A percentile compares a stretch with the other conserved stretches of the same genome.
phyloP scores from a whole-genome alignment of 1,284 basidiomycete species.

The Baeospora myosura region DNA sequence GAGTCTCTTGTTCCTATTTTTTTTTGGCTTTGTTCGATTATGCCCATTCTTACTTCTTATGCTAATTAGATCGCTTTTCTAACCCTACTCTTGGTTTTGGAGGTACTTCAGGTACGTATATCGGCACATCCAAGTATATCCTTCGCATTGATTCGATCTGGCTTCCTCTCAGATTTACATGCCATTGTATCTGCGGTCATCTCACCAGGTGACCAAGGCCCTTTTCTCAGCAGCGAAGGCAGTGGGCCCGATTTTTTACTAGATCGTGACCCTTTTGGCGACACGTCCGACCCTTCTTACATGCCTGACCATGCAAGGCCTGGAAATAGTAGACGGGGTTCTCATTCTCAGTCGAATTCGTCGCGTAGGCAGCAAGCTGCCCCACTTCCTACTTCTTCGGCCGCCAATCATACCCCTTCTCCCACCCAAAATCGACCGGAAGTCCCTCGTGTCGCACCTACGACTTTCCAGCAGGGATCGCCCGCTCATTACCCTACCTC shows the following conservation, averaged over 20 bases:
- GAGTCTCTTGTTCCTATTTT: background rate
- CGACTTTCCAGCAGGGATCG: constrained; percentile 15
- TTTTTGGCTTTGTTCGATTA: background rate
- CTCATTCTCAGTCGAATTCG: constrained; percentile 4
- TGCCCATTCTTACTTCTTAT: background rate
- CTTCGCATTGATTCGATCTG: constrained; percentile 1
- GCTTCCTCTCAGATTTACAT: constrained; percentile 5
- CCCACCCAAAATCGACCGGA: background rate
- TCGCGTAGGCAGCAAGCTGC: constrained; percentile 1
- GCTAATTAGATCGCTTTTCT: background rate
- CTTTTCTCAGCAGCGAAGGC: background rate
- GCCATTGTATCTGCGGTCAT: background rate
- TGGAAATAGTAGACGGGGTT: too few relatives aligned
- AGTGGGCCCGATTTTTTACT: background rate
- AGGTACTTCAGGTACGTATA: constrained; percentile 9
- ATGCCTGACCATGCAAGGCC: constrained; percentile 9
- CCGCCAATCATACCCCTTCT: too few relatives aligned
- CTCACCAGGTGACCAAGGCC: too few relatives aligned
- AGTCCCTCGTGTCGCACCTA: constrained; percentile 13
- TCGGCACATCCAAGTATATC: too few relatives aligned
- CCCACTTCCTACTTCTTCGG: constrained; percentile 1
- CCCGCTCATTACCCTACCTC: constrained; percentile 19
- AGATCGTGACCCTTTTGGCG: constrained; percentile 2
- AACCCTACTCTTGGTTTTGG: constrained; percentile 1
- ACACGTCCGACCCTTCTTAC: constrained; percentile 4